A percentile compares a stretch with the other conserved stretches of the same genome.
These are phyloP conservation scores for Hanseniaspora jakobsenii DNA, from an alignment of 805 yeast genomes.

Conservation along the genomic window DNA sequence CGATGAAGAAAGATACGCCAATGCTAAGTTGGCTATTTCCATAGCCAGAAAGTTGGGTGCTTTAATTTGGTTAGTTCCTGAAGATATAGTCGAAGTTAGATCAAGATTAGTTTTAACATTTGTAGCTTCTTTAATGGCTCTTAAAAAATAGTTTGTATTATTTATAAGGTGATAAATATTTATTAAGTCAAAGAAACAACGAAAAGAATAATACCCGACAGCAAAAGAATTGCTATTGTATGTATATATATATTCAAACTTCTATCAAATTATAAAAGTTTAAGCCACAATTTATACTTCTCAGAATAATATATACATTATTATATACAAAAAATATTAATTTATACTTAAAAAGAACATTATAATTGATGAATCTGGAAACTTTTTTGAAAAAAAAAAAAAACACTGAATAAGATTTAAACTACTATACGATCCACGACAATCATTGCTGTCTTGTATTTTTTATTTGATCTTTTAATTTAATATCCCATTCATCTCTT, in stretches of 20 bases:
- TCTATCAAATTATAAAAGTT: too few species aligned
- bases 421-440: too few species aligned
- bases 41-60: constrained; percentile 98
- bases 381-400: too few species aligned
- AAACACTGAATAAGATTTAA: not conserved
- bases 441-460: constrained; percentile 33
- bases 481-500: constrained; percentile 59
- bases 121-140: constrained; percentile 87
- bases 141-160: constrained; percentile 26
- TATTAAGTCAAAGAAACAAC: not conserved
- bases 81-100: constrained; percentile 93
- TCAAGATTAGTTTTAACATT: constrained; percentile 86
- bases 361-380: too few species aligned
- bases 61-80: constrained; percentile 98
- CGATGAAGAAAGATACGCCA: constrained; percentile 81
- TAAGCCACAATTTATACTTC: too few species aligned
- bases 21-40: constrained; percentile 93
- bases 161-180: too few species aligned
- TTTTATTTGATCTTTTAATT: constrained; percentile 59
- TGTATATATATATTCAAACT: too few species aligned
- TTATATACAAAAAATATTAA: not conserved
- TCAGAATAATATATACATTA: too few species aligned
- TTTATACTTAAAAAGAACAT: not conserved
- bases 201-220: not conserved
- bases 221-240: too few species aligned